Conservation (phyloP, 2,329 filamentous ascomycete species). For the Exophiala oligosperma region DNA sequence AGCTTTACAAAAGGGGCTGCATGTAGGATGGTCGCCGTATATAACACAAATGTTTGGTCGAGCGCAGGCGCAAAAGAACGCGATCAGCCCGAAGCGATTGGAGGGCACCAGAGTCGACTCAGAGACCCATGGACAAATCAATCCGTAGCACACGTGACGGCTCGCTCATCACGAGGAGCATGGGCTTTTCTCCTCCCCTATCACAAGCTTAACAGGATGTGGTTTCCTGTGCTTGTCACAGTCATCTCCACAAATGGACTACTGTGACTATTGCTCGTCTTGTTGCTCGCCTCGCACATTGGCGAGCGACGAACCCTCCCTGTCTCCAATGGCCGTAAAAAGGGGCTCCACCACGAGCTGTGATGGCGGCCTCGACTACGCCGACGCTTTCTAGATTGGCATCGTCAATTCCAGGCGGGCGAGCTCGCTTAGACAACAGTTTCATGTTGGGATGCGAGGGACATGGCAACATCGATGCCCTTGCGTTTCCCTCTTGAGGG, state of each 20-base stretch:
- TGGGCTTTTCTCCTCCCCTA: neutral
- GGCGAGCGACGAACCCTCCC: neutral
- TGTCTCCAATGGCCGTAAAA: neutral
- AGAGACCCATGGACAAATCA: conserved; percentile 5
- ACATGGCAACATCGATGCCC: neutral
- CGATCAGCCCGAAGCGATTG: neutral
- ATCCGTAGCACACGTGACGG: conserved; percentile 8
- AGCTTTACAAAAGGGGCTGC: neutral
- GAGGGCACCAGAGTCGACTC: too few relatives aligned
- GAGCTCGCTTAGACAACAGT: conserved; percentile 12
- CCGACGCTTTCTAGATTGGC: neutral
- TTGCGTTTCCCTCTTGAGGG: neutral
- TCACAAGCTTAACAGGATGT: conserved; percentile 7
- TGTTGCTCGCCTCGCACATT: neutral
- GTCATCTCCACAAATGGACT: neutral
- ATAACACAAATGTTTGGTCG: neutral
- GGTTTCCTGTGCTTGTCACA: neutral
- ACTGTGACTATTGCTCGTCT: neutral
- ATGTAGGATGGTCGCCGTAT: neutral
- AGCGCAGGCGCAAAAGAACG: neutral
- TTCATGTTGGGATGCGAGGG: neutral
- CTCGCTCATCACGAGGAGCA: neutral
- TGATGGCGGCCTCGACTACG: neutral
- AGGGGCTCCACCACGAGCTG: neutral
- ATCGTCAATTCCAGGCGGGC: conserved; percentile 13